Evolutionary conservation across 345 rosid genomes (phyloP), one percentile per base, ranked within the genome.

Genomic region (Microthlaspi erraticum): DNA sequence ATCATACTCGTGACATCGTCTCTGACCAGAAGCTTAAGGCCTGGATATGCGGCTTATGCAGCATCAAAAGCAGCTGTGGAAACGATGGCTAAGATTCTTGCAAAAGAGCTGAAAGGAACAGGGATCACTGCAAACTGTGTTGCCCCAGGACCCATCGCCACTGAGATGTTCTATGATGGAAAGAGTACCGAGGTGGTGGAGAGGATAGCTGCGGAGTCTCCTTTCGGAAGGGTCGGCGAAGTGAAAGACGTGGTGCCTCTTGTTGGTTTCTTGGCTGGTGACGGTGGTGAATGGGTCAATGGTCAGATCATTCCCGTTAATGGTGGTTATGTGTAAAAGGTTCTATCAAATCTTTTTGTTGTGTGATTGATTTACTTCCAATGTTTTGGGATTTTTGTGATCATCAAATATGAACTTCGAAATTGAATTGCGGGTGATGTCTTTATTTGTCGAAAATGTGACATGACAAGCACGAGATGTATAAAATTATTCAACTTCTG

Each of bases 21-120:
- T 3, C 0, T 18, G 56, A 77, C 79, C 14, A 67, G 70, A 3
- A 1, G 54, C 0, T 66, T 82, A 68, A 59, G 0, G 45, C 75
- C 70, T 0, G 77, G 81, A 0, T 77, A 0, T 5, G 83, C 63
- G 10, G 73, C 66, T 12, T 82, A 79, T n/a, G 61, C 76, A 20
- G 85, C 85, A 43, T 82, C 74, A 10, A 80, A 81, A 56, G 83
- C 83, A 39, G 83, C 87, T 0, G 69, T 81, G 37, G 85, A 83
- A 67, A 68, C 85, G 0, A 72, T 84, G 87, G 70, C 48, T 0
- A 79, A 77, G 68, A 79, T 83, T 23, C 72, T 83, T 16, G 85
- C 85, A 2, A 81, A 84, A 74, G 85, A 81, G 67, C 83, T 84
- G 2, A 84, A 79, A 60, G 87, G 85, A 6, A 77, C 81, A 6